These are phyloP conservation scores for Megacollybia platyphylla DNA, from an alignment of 1,284 basidiomycete species.

Conservation along the genomic window DNA sequence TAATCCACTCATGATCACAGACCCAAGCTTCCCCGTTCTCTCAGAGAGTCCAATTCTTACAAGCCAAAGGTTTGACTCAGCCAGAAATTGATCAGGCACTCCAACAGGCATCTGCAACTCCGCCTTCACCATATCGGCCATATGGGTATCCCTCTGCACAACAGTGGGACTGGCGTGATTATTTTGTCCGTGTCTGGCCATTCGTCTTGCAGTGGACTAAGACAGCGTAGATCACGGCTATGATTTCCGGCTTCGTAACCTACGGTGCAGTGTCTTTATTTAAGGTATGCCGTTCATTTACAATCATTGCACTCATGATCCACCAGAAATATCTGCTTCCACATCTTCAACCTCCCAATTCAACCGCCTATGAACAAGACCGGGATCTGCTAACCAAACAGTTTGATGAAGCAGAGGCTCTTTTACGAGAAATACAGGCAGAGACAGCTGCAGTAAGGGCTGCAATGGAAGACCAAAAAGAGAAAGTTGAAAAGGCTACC, in stretches of 20 bases:
- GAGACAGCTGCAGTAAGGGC: slow-evolving; percentile 64
- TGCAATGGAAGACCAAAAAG: slow-evolving; percentile 76
- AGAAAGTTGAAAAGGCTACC: slow-evolving; percentile 67
- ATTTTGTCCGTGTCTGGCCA: slow-evolving; percentile 59
- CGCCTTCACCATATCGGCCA: slow-evolving; percentile 18
- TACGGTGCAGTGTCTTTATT: slow-evolving; percentile 84
- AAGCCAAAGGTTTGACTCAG: slow-evolving; percentile 82
- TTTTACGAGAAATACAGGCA: slow-evolving; percentile 73
- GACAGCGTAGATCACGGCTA: slow-evolving; percentile 71
- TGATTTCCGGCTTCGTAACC: slow-evolving; percentile 82
- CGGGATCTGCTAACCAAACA: slow-evolving; percentile 78
- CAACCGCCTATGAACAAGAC: slow-evolving; percentile 84
- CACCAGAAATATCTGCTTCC: slow-evolving; percentile 83
- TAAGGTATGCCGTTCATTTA: slow-evolving; percentile 37
- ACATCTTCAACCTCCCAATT: slow-evolving; percentile 82
- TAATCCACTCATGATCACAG: slow-evolving; percentile 20
- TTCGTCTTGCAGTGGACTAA: not conserved
- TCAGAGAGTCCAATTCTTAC: slow-evolving; percentile 86
- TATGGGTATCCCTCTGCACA: slow-evolving; percentile 25
- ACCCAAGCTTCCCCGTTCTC: slow-evolving; percentile 67
- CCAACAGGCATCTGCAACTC: slow-evolving; percentile 36
- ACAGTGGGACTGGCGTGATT: slow-evolving; percentile 86
- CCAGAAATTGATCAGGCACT: slow-evolving; percentile 85
- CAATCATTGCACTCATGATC: slow-evolving; percentile 1
- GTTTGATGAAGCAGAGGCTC: slow-evolving; percentile 84